Evolutionary conservation across 805 yeast genomes (phyloP), one percentile per base, ranked within the genome.

Genomic region (Metschnikowia continentalis): DNA sequence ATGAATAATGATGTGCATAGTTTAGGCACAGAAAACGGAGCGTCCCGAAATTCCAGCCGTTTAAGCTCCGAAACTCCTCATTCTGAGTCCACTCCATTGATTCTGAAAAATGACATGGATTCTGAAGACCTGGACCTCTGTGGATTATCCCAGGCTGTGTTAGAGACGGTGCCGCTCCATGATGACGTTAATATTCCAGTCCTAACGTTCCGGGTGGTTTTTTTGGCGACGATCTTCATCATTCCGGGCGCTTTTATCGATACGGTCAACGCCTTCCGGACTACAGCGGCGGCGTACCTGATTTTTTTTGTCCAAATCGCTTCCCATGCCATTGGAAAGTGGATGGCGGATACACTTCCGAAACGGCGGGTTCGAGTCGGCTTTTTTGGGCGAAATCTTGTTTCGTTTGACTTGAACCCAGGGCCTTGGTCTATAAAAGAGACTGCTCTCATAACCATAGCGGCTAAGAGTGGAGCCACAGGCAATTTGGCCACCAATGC

Each of bases 391-490:
- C 40, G 35, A 13, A 19, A 13, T 13, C 14, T 35, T 14, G 41
- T 20, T 13, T 53, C 54, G 32, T 70, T 77, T 54, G 66, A 66
- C 48, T 32, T 55, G 35, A 79, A 79, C 51, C 83, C 84, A 0
- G 79, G 81, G 2, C 82, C 83, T 0, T 79, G 82, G 82, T 65
- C 80, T 4, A 72, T 79, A 40, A 78, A 79, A 51, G 83, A 79
- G 56, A 72, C 82, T 7, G 76, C 79, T 33, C 50, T 83, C 67
- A 71, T 80, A 35, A 75, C 81, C 7, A 67, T 78, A 32, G 74
- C 82, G 1, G 82, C 82, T 2, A 77, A 77, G 26, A 71, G 77
- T 35, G 76, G 81, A 17, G 76, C 86, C 52, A 73, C 82, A 0
- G 81, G 81, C 1, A 77, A 76, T 52, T 67, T 72, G 57, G 83